Conservation (phyloP, 495 filamentous ascomycete species). For the Parmelia sp. region DNA sequence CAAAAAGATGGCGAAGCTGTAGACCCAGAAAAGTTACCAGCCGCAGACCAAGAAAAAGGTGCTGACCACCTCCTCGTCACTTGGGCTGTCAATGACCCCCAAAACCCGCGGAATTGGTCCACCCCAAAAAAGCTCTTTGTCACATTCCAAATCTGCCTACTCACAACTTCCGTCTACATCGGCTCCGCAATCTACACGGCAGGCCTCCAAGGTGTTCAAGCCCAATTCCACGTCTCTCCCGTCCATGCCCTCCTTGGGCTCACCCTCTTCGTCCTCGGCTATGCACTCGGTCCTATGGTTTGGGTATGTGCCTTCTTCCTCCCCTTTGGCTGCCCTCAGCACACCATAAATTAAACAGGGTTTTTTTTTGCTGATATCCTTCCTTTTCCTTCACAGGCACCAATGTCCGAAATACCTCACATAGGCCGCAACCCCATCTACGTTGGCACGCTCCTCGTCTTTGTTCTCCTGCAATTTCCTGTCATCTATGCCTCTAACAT, state of each 20-base stretch:
- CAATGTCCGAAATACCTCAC: constrained; percentile 28
- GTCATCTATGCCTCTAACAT: constrained; percentile 30
- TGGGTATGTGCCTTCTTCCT: constrained; percentile 11
- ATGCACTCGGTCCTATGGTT: constrained; percentile 34
- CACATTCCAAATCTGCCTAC: constrained; percentile 36
- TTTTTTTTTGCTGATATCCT: too few species aligned
- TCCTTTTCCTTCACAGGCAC: constrained; percentile 15
- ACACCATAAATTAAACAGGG: too few species aligned
- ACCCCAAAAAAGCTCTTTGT: constrained; percentile 40
- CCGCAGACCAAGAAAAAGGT: neutral
- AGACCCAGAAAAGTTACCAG: too few species aligned
- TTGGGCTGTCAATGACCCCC: neutral
- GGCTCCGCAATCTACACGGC: constrained; percentile 32
- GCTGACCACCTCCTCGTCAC: neutral
- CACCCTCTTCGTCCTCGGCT: constrained; percentile 35
- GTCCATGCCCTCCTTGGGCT: constrained; percentile 33
- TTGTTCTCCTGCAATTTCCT: constrained; percentile 29
- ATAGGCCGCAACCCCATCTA: constrained; percentile 34
- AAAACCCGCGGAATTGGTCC: constrained; percentile 42
- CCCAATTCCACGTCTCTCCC: constrained; percentile 29
- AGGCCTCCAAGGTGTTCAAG: constrained; percentile 22
- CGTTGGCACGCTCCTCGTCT: constrained; percentile 29
- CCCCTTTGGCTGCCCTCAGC: too few species aligned
- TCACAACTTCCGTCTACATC: constrained; percentile 31
- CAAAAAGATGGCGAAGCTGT: too few species aligned